Evolutionary conservation across 805 yeast genomes (phyloP).

Genomic region (Metschnikowia continentalis): DNA sequence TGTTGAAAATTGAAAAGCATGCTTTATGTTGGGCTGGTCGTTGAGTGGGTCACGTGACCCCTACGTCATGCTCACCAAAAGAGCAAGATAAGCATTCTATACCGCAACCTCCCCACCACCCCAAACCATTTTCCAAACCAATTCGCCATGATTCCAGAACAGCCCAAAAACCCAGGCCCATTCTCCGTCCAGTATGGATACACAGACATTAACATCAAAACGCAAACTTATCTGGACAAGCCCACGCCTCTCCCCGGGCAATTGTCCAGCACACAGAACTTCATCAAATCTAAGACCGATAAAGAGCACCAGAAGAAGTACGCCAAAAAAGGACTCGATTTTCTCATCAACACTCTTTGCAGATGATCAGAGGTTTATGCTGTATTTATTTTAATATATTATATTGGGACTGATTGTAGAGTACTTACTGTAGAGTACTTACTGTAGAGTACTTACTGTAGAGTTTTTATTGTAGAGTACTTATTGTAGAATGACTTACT

Average conservation of each 20-base stretch:
- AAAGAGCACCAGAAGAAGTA: slow-evolving; percentile 34
- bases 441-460: no score
- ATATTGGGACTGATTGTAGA: no score
- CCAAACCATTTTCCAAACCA: no score
- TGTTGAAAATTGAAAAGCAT: no score
- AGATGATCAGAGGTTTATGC: neutral
- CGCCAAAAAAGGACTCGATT: slow-evolving; percentile 20
- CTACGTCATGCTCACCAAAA: neutral
- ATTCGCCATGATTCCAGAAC: slow-evolving; percentile 24
- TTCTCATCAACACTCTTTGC: slow-evolving; percentile 22
- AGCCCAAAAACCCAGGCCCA: slow-evolving; percentile 26
- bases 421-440: no score
- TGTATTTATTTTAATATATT: no score
- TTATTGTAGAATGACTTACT: no score
- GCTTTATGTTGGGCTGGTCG: no score
- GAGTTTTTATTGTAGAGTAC: no score
- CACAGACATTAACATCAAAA: slow-evolving; percentile 24
- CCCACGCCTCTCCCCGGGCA: slow-evolving; percentile 31
- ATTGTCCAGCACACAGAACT: slow-evolving; percentile 26
- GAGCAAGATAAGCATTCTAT: neutral
- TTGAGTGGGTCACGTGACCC: neutral
- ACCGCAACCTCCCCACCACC: neutral
- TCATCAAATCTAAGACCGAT: slow-evolving; percentile 25
- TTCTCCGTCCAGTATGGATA: slow-evolving; percentile 32
- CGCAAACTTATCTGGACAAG: slow-evolving; percentile 28